Conservation (phyloP, 225 moss, liverwort and hornwort genomes). For the Neckera pumila region DNA sequence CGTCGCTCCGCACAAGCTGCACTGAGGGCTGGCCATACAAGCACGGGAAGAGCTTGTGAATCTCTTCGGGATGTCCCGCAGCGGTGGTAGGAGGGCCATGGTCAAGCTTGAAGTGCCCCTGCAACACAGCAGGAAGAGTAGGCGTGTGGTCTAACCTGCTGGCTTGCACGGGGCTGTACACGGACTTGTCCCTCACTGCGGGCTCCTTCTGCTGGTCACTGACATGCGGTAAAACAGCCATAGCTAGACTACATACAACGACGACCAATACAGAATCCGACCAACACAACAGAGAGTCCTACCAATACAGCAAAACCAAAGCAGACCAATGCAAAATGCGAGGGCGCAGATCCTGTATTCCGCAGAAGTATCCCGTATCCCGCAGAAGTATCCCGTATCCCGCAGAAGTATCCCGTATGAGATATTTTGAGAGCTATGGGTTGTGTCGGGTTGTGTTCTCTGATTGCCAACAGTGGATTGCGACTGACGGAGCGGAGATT, state of each 20-base stretch:
- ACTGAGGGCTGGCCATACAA: conserved; percentile 64
- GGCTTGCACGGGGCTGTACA: conserved; percentile 68
- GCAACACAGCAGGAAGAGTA: conserved; percentile 59
- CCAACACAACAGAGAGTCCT: background rate
- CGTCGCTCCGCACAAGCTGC: conserved; percentile 28
- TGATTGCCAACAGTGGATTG: background rate
- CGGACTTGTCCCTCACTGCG: conserved; percentile 32
- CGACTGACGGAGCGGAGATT: background rate
- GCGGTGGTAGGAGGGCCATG: conserved; percentile 50
- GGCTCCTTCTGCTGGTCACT: background rate
- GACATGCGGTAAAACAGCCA: conserved; percentile 4
- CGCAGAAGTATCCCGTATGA: background rate
- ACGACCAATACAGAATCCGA: background rate
- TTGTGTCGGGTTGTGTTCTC: background rate
- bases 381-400: background rate
- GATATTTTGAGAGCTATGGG: background rate
- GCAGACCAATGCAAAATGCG: background rate
- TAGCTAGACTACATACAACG: background rate
- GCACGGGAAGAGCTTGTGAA: conserved; percentile 55
- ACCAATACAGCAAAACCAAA: background rate
- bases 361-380: background rate
- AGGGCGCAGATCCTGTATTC: background rate
- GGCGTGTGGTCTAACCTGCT: conserved; percentile 53
- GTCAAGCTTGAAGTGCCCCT: conserved; percentile 24
- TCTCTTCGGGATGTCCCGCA: conserved; percentile 61